Evolutionary conservation across 2,329 filamentous ascomycete species (phyloP).

Genomic region (Aspergillus neoniger): DNA sequence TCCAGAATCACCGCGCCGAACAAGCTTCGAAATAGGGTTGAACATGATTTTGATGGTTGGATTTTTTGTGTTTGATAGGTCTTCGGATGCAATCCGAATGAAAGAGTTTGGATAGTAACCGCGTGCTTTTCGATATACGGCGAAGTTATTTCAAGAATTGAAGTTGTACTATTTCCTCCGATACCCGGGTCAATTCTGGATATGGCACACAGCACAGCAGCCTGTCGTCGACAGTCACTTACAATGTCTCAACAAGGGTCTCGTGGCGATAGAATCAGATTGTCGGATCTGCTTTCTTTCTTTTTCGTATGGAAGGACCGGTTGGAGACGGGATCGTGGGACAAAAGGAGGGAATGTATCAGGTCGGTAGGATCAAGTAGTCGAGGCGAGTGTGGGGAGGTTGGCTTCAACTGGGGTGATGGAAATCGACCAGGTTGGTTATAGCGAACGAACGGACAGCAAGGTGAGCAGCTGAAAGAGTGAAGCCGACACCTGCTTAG

Average conservation of each 20-base stretch:
- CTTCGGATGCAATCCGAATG: background rate
- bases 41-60: slow-evolving; percentile 23
- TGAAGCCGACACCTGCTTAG: slow-evolving; percentile 60
- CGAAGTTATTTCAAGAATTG: slow-evolving; percentile 13
- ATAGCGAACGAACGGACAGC: slow-evolving; percentile 51
- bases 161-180: slow-evolving; percentile 11
- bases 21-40: slow-evolving; percentile 48
- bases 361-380: slow-evolving; percentile 18
- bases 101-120: slow-evolving; percentile 6
- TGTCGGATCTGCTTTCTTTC: slow-evolving; percentile 1
- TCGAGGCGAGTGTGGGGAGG: slow-evolving; percentile 17
- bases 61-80: background rate
- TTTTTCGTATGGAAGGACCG: slow-evolving; percentile 1
- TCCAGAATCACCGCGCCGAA: slow-evolving; percentile 49
- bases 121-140: slow-evolving; percentile 6
- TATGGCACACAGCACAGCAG: background rate
- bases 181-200: slow-evolving; percentile 1
- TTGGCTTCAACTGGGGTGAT: slow-evolving; percentile 21
- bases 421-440: slow-evolving; percentile 18
- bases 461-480: slow-evolving; percentile 62
- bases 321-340: slow-evolving; percentile 7
- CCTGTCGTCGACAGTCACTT: slow-evolving; percentile 7
- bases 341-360: slow-evolving; percentile 24
- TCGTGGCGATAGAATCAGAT: background rate
- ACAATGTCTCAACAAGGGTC: slow-evolving; percentile 14